phyloP scores from a whole-genome alignment of 192 early-diverging fungal species.

The Lunasporangiospora selenospora region DNA sequence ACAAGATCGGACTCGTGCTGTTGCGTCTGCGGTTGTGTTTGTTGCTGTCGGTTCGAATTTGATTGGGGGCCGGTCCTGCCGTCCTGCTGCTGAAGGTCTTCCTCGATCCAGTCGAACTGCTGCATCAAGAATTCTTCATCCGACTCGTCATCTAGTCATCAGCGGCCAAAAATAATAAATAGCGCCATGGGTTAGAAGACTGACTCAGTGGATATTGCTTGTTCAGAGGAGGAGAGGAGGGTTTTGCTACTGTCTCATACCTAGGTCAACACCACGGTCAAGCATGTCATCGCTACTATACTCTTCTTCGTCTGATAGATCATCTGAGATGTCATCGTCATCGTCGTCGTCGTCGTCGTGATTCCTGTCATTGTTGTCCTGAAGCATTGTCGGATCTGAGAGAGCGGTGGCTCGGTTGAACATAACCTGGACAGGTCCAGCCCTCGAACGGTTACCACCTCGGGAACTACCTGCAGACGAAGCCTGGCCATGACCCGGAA shows the following conservation, averaged over 20 bases:
- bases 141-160: conserved; percentile 45
- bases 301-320: conserved; percentile 6
- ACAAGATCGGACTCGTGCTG: neutral
- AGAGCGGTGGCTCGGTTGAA: conserved; percentile 24
- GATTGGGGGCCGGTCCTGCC: neutral
- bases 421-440: conserved; percentile 12
- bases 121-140: conserved; percentile 50
- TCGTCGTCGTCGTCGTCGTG: conserved; percentile 8
- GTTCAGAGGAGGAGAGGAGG: too few relatives aligned
- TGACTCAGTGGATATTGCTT: too few relatives aligned
- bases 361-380: neutral
- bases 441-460: conserved; percentile 3
- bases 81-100: conserved; percentile 19
- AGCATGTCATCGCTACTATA: conserved; percentile 36
- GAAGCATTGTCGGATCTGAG: conserved; percentile 9
- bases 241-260: too few relatives aligned
- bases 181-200: too few relatives aligned
- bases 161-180: neutral
- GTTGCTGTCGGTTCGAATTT: neutral
- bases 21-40: neutral
- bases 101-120: conserved; percentile 50
- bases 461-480: neutral
- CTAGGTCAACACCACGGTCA: conserved; percentile 24
- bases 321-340: too few relatives aligned
- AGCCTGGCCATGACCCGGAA: conserved; percentile 7